Evolutionary conservation across 2,329 filamentous ascomycete species (phyloP), one percentile per base, ranked within the genome.

Genomic region (Nothomitra cinnamomea): DNA sequence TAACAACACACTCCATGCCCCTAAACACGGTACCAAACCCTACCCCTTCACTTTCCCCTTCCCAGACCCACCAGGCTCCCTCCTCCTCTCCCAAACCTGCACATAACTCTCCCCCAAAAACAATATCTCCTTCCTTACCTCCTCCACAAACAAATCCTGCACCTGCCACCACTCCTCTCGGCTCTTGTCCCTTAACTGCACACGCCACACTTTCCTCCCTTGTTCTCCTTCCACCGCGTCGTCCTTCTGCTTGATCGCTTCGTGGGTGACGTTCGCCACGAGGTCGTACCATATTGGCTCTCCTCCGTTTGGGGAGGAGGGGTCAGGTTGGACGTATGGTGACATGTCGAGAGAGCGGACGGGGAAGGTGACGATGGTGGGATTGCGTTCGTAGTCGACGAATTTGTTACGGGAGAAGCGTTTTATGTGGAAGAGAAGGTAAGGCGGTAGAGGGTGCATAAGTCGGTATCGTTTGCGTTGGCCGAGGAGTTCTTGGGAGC

Each of bases 321-420:
- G 85, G 62, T 89, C 87, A 0, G 90, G 89, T 69, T 96, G 87
- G 12, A 95, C 87, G 62, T 92, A 96, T 0, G 89, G 88, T 3
- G 82, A 77, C 73, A 95, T 82, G 65, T 98, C 88, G 7, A 98
- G 79, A 42, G 83, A 79, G 63, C 83, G 77, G 3, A 87, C 83
- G 58, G 90, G 87, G 67, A 96, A 98, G 0, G 90, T 96, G 58
- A 98, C 92, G 62, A 98, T 98, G 8, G 92, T 98, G 1, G 90
- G 92, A 66, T 98, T 98, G 51, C 92, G 85, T 69, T 96, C 90
- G 1, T 84, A 79, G 15, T n/a, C 17, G 19, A 98, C 86, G 64
- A 98, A 98, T 66, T 95, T 95, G 73, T 98, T 98, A 59, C 85
- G 82, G 60, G 83, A 87, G 75, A 98, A 98, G 60, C 92, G 87